Base-by-base conservation (phyloP, 257 asterid genomes). In the Mitragyna speciosa region DNA sequence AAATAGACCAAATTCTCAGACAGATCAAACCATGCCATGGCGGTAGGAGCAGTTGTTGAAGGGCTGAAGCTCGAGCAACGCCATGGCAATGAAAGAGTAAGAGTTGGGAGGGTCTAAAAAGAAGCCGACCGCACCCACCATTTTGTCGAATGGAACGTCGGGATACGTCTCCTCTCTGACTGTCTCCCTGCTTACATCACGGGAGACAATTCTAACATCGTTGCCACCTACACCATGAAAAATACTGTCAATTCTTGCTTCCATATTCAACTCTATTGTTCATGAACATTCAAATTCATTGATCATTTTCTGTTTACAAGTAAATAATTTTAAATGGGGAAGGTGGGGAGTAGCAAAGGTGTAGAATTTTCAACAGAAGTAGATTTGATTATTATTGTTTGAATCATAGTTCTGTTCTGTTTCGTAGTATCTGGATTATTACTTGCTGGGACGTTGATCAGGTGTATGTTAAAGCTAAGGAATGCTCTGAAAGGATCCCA, bases 391-490 rank as follows among this genome's bases (percentile, higher is more conserved):
- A 36, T 36, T 36, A 4, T 36, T 36, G 41, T 36, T 36, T 36
- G 3, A 36, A 36, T 36, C 41, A 2, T 36, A 36, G 41, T 36
- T 36, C 41, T 36, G 41, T 36, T 36, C 41, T 36, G 41, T 36
- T 36, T 36, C 41, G 4, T 36, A 4, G 41, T 36, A 36, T 51
- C 39, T 16, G 45, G 20, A 54, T 33, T n/a, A 28, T 36, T 36
- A 36, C 11, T 73, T 33, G 48, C 76, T 68, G 83, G 78, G 36
- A 82, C 28, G 66, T 45, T 78, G 80, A 70, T 84, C 87, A 96
- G 99, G 97, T 96, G 15, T 96, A 96, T 85, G 97, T 88, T 77
- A 96, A 94, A 85, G 99, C 99, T 65, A 94, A 96, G 84, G 97
- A 96, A 84, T 90, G 96, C 74, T 73, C 85, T 70, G 85, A 89